Evolutionary conservation across 2,329 filamentous ascomycete species (phyloP), one percentile per base, ranked within the genome.

Genomic region (Colletotrichum spaethianum): DNA sequence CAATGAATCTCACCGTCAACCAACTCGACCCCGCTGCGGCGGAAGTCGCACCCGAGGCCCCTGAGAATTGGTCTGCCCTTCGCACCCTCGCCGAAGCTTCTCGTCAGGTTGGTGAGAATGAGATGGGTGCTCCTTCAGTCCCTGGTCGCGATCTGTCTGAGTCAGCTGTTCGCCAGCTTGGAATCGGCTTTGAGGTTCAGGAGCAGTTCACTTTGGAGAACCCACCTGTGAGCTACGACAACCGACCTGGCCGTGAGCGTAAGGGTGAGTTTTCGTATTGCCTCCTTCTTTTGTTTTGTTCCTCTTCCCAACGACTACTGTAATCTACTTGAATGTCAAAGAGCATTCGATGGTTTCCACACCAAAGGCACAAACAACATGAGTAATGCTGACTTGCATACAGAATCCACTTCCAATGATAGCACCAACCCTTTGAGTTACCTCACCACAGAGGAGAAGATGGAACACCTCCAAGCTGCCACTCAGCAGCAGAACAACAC

Each of bases 81-180:
- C 94, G 97, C 79, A 95, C 95, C 6, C 86, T 98, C 28, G 95
- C 95, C 40, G 95, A 98, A 82, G 95, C 95, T 0, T 97, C 95
- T 61, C 89, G 94, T 62, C 93, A 94, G 80, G 90, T 96, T 70
- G 93, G 72, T 23, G 73, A 72, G 28, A 72, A 73, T 42, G 73
- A 72, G 40, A 67, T 72, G 50, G 72, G 72, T 16, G 55, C 48
- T 36, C 72, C 50, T 59, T 56, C 61, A 18, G 56, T 33, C 42
- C n/a, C 46, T 23, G 66, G 70, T 40, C 63, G 62, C 56, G 69
- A 72, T 50, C 61, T 76, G 72, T 69, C 75, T 62, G 74, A 78
- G 72, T 72, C 76, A 67, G 53, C 68, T 72, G n/a, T 55, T 65
- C 53, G 74, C 57, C 31, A 67, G 62, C 61, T 53, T 70, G 36